These are phyloP conservation scores for Saccharomycopsis schoenii DNA, from an alignment of 805 yeast genomes.

Conservation along the genomic window DNA sequence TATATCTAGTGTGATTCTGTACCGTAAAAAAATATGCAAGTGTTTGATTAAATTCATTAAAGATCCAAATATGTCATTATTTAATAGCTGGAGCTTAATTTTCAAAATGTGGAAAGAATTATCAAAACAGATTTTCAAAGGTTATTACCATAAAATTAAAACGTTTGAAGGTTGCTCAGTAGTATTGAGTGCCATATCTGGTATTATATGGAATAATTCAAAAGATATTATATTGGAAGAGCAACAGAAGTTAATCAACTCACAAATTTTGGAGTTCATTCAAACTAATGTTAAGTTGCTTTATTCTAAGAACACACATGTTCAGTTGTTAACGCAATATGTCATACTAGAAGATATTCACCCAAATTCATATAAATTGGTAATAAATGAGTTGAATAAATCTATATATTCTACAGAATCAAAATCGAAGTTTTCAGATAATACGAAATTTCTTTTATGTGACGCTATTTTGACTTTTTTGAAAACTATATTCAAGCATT, in stretches of 20 bases:
- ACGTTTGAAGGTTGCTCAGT: constrained; percentile 2
- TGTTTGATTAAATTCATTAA: background rate
- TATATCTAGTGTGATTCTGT: background rate
- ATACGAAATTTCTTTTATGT: background rate
- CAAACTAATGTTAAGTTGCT: background rate
- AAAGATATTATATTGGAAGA: background rate
- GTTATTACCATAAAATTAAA: background rate
- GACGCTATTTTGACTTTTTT: constrained; percentile 1
- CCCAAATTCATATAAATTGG: constrained; percentile 1
- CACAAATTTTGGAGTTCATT: background rate
- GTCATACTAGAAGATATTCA: constrained; percentile 5
- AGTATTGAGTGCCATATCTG: background rate
- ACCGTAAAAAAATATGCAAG: constrained; percentile 2
- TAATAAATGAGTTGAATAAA: background rate
- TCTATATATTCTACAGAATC: background rate
- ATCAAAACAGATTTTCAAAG: background rate
- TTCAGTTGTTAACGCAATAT: constrained; percentile 3
- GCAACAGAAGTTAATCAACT: background rate
- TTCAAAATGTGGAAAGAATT: constrained; percentile 1
- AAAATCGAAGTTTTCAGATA: background rate
- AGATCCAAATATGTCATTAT: background rate
- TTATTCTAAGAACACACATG: background rate
- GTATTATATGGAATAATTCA: background rate
- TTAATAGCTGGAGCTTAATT: background rate
- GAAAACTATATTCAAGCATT: background rate